A percentile compares a stretch with the other conserved stretches of the same genome.
Evolutionary conservation across 2,329 filamentous ascomycete genomes (phyloP).

Genomic region (Fusarium sp.): DNA sequence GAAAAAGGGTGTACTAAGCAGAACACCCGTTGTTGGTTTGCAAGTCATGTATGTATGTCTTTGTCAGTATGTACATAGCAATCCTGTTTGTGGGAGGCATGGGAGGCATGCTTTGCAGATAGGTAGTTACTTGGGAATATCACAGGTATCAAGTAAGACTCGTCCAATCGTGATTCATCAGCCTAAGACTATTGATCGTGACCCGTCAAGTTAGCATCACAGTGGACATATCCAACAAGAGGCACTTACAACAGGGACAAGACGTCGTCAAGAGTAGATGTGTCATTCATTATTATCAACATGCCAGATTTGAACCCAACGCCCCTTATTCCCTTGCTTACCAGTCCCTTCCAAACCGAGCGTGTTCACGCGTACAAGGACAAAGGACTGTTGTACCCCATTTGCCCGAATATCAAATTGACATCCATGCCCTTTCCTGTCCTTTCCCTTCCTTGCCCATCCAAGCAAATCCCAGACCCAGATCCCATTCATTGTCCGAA

Average conservation of each 20-base stretch:
- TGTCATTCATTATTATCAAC: slow-evolving; percentile 20
- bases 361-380: not conserved
- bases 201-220: not conserved
- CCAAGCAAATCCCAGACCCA: not conserved
- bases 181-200: not conserved
- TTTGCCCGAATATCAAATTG: not conserved
- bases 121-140: not conserved
- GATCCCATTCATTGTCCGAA: slow-evolving; percentile 3
- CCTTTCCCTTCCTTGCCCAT: not conserved
- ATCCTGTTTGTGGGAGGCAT: not conserved
- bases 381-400: slow-evolving; percentile 10
- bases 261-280: not conserved
- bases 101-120: not conserved
- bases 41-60: not conserved
- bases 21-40: not conserved
- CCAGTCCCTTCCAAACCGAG: not conserved
- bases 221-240: not conserved
- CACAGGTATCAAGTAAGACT: not conserved
- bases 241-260: not conserved
- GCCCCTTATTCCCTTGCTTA: slow-evolving; percentile 5
- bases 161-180: not conserved
- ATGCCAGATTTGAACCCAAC: slow-evolving; percentile 14
- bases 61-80: not conserved
- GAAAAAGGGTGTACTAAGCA: not conserved
- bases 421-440: not conserved